Evolutionary conservation across 73 alveolate species (phyloP), one percentile per base, ranked within the genome.

Genomic region (Paramecium primaurelia): DNA sequence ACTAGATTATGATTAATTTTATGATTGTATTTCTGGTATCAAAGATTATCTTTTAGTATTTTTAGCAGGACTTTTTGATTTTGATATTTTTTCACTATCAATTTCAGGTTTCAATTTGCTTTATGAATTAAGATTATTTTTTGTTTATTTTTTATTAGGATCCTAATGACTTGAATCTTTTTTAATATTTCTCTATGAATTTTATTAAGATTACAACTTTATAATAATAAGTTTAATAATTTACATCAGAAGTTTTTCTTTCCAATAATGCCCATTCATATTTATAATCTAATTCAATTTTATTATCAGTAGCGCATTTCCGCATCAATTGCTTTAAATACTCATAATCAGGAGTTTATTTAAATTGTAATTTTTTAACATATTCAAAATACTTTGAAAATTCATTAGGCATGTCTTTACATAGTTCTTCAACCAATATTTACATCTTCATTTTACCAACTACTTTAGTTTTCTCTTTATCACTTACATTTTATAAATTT

Each of bases 401-500:
- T 69, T 86, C 93, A 36, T 69, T 58, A 3, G 93, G 93, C 73
- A 86, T 37, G 14, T 86, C 93, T 38, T 60, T 59, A 71, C 93
- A 86, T 18, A 86, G 59, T 32, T 86, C 93, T 26, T 49, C 90
- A 36, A 58, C 8, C 26, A 20, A 11, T 40, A 80, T 80, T 44
- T 22, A 28, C 91, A 80, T 80, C 30, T 80, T 80, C 91, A 80
- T 80, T 25, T 49, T 80, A 0, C 91, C 91, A 3, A 80, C 91
- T 26, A 47, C 88, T 77, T 89, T 38, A 18, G 94, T 89, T 54
- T 89, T 89, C 38, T 89, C 94, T 73, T 89, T 89, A 51, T 89
- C 94, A 89, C 89, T 71, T 51, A 89, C 94, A 51, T 89, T 89
- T 36, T 89, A 73, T 25, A 89, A 60, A 71, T 89, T 89, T 83